These are phyloP conservation scores for Akanthomyces muscarius DNA, from an alignment of 2,329 filamentous ascomycete genomes.

Conservation along the genomic window DNA sequence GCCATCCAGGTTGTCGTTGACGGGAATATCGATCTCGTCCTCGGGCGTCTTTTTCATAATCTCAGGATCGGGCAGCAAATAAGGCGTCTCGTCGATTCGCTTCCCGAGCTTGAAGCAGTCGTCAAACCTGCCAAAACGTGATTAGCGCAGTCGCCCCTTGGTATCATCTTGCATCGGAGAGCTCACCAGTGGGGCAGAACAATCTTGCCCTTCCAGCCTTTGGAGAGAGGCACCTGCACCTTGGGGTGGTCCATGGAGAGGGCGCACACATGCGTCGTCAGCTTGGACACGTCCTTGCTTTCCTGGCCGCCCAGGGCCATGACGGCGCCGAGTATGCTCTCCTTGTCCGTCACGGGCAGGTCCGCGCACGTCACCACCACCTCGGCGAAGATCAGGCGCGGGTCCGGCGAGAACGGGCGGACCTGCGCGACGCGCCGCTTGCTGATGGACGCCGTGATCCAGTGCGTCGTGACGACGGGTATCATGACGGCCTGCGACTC, in stretches of 20 bases:
- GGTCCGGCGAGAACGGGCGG: constrained; percentile 85
- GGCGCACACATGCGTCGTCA: constrained; percentile 87
- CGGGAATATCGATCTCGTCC: constrained; percentile 52
- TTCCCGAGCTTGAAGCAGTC: constrained; percentile 92
- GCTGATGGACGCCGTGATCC: constrained; percentile 69
- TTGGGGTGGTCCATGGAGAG: constrained; percentile 71
- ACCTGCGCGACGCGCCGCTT: constrained; percentile 71
- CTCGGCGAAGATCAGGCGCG: constrained; percentile 82
- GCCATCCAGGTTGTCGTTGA: constrained; percentile 60
- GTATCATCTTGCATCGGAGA: background rate
- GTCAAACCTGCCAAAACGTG: constrained; percentile 65
- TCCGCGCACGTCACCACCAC: constrained; percentile 80
- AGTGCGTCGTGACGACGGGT: constrained; percentile 76
- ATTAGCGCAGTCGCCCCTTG: background rate
- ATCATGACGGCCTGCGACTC: constrained; percentile 72
- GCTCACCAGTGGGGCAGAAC: constrained; percentile 87
- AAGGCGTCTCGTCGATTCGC: constrained; percentile 83
- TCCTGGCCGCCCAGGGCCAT: constrained; percentile 85
- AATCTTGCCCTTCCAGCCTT: constrained; percentile 69
- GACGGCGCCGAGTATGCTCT: constrained; percentile 86
- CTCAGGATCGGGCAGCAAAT: constrained; percentile 79
- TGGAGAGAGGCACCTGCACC: constrained; percentile 58
- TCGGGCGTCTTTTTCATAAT: constrained; percentile 61
- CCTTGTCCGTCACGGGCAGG: constrained; percentile 80
- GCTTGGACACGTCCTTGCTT: constrained; percentile 63